A percentile compares a stretch with the other conserved stretches of the same genome.
phyloP scores from a whole-genome alignment of 495 filamentous ascomycete species.

The Oleoguttula mirabilis region DNA sequence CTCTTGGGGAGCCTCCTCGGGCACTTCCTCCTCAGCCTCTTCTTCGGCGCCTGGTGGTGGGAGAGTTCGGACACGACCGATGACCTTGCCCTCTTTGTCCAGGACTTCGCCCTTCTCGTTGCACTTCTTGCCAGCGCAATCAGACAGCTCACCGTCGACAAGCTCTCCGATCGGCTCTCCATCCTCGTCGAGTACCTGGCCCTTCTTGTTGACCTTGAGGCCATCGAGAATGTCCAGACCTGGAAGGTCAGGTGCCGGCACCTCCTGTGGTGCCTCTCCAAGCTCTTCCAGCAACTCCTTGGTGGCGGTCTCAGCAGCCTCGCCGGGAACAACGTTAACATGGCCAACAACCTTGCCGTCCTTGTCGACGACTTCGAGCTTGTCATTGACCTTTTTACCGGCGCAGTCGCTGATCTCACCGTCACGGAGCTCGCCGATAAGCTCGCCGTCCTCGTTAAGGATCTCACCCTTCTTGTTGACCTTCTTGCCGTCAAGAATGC shows the following conservation, averaged over 20 bases:
- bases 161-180: slow-evolving; percentile 41
- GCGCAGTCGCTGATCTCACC: slow-evolving; percentile 36
- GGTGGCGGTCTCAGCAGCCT: slow-evolving; percentile 41
- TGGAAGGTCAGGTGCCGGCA: slow-evolving; percentile 21
- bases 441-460: slow-evolving; percentile 42
- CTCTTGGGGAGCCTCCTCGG: slow-evolving; percentile 28
- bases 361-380: slow-evolving; percentile 41
- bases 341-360: slow-evolving; percentile 39
- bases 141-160: slow-evolving; percentile 35
- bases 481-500: slow-evolving; percentile 40
- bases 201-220: slow-evolving; percentile 36
- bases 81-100: slow-evolving; percentile 35
- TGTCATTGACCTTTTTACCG: slow-evolving; percentile 40
- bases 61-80: slow-evolving; percentile 29
- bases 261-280: slow-evolving; percentile 29
- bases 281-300: slow-evolving; percentile 37
- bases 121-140: slow-evolving; percentile 40
- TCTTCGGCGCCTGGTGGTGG: slow-evolving; percentile 23
- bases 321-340: slow-evolving; percentile 39
- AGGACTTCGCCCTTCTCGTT: slow-evolving; percentile 42
- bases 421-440: slow-evolving; percentile 39
- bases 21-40: slow-evolving; percentile 29
- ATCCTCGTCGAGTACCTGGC: slow-evolving; percentile 38
- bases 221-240: slow-evolving; percentile 33
- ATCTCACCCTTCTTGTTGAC: slow-evolving; percentile 46